Evolutionary conservation across 2,329 filamentous ascomycete species (phyloP).

Genomic region (Fusarium nodosum): DNA sequence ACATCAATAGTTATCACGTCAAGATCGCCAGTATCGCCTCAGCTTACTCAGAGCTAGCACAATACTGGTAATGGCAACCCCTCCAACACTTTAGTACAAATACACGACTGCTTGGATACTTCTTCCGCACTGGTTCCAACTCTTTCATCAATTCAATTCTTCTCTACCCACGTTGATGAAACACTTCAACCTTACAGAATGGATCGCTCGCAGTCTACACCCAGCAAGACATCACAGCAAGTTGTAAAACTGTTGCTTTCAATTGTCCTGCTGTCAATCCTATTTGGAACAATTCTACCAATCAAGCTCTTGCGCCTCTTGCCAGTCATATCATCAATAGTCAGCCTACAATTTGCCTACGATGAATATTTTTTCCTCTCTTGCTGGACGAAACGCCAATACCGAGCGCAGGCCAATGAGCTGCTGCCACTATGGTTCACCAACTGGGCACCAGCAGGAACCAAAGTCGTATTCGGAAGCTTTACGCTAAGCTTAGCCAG

Average conservation of each 20-base stretch:
- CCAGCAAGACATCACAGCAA: not conserved
- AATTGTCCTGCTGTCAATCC: not conserved
- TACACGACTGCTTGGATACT: rapidly evolving
- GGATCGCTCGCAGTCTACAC: not conserved
- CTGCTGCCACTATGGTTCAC: not conserved
- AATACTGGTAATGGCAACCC: too few species aligned
- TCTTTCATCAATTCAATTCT: not conserved
- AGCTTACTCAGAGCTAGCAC: too few species aligned
- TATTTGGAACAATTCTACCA: not conserved
- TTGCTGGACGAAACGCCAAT: not conserved
- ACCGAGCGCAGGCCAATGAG: not conserved
- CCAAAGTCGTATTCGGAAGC: not conserved
- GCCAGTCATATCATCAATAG: not conserved
- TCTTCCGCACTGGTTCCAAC: rapidly evolving
- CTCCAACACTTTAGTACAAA: too few species aligned
- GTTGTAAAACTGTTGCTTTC: not conserved
- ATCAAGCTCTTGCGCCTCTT: not conserved
- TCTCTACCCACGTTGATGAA: not conserved
- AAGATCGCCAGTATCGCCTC: too few species aligned
- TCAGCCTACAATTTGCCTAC: slow-evolving; percentile 5
- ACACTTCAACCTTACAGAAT: rapidly evolving
- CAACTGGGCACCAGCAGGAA: not conserved
- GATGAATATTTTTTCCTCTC: slow-evolving; percentile 1
- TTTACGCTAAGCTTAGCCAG: not conserved
- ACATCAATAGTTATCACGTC: too few species aligned